Evolutionary conservation across 768 basidiomycete genomes (phyloP).

Genomic region (Hebeloma cylindrosporum): DNA sequence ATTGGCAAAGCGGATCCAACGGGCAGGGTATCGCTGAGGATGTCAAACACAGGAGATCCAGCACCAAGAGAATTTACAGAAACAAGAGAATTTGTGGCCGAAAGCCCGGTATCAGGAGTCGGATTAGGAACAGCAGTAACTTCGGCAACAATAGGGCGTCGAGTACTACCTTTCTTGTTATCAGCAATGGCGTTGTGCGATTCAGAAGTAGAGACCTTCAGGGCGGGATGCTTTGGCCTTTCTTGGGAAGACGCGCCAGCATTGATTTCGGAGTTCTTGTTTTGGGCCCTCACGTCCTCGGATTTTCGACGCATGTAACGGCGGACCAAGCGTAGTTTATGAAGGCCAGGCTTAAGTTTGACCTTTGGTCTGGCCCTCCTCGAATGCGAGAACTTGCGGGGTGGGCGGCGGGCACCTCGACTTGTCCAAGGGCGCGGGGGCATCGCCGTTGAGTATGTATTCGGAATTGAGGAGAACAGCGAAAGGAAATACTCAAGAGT

Average conservation of each 20-base stretch:
- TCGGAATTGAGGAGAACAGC: too few relatives aligned
- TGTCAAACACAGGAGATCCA: conserved; percentile 31
- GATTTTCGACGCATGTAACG: conserved; percentile 15
- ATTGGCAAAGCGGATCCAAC: conserved; percentile 11
- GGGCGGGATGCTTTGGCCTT: conserved; percentile 11
- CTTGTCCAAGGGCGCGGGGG: conserved; percentile 18
- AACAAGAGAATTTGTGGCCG: neutral
- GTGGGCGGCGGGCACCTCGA: conserved; percentile 15
- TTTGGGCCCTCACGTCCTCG: conserved; percentile 5
- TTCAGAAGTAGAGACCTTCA: conserved; percentile 10
- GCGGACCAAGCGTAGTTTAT: conserved; percentile 22
- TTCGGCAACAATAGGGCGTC: conserved; percentile 28
- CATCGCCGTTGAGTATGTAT: too few relatives aligned
- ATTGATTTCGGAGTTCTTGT: conserved; percentile 1
- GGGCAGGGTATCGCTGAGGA: conserved; percentile 19
- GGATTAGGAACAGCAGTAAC: conserved; percentile 49
- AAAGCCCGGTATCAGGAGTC: conserved; percentile 42
- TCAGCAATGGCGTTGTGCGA: conserved; percentile 11
- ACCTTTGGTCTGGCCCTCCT: conserved; percentile 9
- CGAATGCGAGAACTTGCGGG: conserved; percentile 7
- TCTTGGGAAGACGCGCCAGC: neutral
- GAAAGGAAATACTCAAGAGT: too few relatives aligned
- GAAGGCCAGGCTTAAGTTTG: too few relatives aligned
- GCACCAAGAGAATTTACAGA: conserved; percentile 21
- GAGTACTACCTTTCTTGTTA: conserved; percentile 17